Base-by-base conservation (phyloP, 768 basidiomycete species). In the Arthromyces matolae region DNA sequence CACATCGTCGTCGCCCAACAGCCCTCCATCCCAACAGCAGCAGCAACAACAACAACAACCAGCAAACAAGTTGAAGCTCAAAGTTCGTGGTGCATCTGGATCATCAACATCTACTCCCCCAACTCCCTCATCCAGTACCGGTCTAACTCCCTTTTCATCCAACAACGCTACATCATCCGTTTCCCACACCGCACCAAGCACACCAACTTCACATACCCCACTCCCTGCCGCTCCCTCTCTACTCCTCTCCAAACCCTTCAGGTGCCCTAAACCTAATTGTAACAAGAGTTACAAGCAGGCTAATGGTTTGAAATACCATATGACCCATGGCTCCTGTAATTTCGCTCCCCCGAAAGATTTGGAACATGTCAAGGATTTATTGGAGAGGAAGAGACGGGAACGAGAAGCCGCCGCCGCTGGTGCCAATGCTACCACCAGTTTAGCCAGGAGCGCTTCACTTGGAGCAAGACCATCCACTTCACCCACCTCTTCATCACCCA, bases 241-340 rank as follows among this genome's bases (percentile, higher is more conserved):
- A n/a, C 66, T 89, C 31, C 69, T 87, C 40, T 82, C 81, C 49
- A 93, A 93, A 66, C 90, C 92, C 3, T 94, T 93, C 80, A 78
- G 82, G 38, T 97, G 93, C 73, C 93, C 93, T 8, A 94, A 94
- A 64, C 83, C 89, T 0, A 92, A 93, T 54, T 97, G 93, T 74
- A 92, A 89, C 72, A 97, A 97, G 76, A 80, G 80, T 42, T 96
- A 95, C 75, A 95, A 95, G 73, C 93, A 95, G 67, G 90, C 90
- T 34, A 96, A 96, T 57, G 84, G 93, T 9, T 75, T 97, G 59
- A 95, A 96, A 72, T 93, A 94, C 68, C 91, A 94, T 66, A 84
- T 92, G 76, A 89, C 86, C 8, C 91, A 92, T 62, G 92, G 93
- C 8, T 86, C 84, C 53, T 97, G 93, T 68, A 93, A 92, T 65